phyloP scores from a whole-genome alignment of 495 filamentous ascomycete species.

The Talaromyces trachyspermus region DNA sequence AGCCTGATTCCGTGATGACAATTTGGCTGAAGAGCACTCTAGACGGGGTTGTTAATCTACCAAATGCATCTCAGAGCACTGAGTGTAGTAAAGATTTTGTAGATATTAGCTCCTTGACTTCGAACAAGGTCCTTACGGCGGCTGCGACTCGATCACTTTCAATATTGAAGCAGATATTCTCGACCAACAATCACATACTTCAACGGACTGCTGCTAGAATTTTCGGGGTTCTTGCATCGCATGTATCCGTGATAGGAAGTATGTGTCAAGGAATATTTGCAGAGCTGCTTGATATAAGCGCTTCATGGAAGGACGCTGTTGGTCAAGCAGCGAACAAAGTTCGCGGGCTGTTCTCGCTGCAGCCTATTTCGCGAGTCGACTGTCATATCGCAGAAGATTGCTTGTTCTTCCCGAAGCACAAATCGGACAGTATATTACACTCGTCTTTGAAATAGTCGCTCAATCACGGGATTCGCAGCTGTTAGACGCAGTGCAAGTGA shows the following conservation, averaged over 20 bases:
- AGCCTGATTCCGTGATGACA: slow-evolving; percentile 23
- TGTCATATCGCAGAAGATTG: slow-evolving; percentile 38
- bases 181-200: slow-evolving; percentile 55
- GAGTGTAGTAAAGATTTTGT: slow-evolving; percentile 55
- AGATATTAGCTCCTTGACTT: slow-evolving; percentile 58
- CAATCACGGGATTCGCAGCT: slow-evolving; percentile 48
- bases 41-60: slow-evolving; percentile 46
- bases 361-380: slow-evolving; percentile 53
- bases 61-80: slow-evolving; percentile 36
- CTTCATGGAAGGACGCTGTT: slow-evolving; percentile 48
- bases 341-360: slow-evolving; percentile 55
- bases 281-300: slow-evolving; percentile 31
- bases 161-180: slow-evolving; percentile 52
- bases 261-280: slow-evolving; percentile 31
- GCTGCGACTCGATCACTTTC: slow-evolving; percentile 41
- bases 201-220: slow-evolving; percentile 57
- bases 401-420: slow-evolving; percentile 23
- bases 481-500: slow-evolving; percentile 51
- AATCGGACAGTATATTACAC: slow-evolving; percentile 29
- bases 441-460: slow-evolving; percentile 40
- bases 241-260: slow-evolving; percentile 37
- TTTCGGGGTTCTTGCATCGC: slow-evolving; percentile 72
- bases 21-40: slow-evolving; percentile 49
- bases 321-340: slow-evolving; percentile 53
- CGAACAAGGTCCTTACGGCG: slow-evolving; percentile 40